Percentiles rank a stretch among this genome's conserved stretches.
Conservation (phyloP, 495 filamentous ascomycete genomes). For the Penicillium soppii region DNA sequence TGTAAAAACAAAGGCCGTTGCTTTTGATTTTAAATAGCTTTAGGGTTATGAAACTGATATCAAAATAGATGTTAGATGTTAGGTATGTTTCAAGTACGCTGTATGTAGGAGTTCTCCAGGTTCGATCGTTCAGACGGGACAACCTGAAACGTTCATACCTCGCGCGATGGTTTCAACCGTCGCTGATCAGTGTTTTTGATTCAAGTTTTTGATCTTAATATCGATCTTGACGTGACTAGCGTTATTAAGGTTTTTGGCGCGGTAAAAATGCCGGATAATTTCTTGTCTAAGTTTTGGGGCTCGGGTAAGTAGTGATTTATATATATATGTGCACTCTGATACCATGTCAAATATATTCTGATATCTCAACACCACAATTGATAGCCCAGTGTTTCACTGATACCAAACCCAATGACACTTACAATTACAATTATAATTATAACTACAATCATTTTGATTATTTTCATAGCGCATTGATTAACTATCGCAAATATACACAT, state of each 20-base stretch:
- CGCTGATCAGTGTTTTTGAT: constrained; percentile 10
- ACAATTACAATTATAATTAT: no score
- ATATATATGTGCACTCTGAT: no score
- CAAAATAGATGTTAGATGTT: no score
- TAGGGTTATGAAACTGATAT: not conserved
- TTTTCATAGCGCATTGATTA: no score
- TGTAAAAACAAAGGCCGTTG: no score
- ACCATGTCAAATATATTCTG: no score
- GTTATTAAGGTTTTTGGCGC: not conserved
- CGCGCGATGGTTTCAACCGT: constrained; percentile 22
- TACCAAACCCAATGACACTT: no score
- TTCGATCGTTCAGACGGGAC: not conserved
- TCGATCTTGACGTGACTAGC: not conserved
- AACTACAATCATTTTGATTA: no score
- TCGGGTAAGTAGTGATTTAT: not conserved
- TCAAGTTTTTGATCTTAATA: not conserved
- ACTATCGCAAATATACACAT: not conserved
- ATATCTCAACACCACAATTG: no score
- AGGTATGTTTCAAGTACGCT: not conserved
- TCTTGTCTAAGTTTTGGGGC: not conserved
- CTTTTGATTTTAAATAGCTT: not conserved
- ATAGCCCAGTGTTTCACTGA: no score
- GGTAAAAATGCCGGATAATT: not conserved
- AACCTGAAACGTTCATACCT: constrained; percentile 22
- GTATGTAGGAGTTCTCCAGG: not conserved